Percentiles rank a stretch among this genome's conserved stretches.
These are phyloP conservation scores for Macadamia integrifolia DNA, from an alignment of 164 flowering plant species.

Conservation along the genomic window DNA sequence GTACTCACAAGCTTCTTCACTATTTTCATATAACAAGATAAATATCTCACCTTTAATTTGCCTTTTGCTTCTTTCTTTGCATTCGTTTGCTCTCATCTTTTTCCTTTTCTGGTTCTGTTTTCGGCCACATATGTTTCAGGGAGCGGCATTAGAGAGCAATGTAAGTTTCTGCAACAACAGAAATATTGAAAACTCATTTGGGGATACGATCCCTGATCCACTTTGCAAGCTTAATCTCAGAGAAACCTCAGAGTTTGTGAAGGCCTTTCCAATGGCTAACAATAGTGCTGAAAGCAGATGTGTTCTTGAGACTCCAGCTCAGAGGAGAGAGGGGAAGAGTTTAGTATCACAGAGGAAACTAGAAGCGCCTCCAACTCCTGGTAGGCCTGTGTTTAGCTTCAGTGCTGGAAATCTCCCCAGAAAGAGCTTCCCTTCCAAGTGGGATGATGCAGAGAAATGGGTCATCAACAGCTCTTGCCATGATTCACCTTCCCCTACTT, in stretches of 20 bases:
- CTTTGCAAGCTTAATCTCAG: slow-evolving; percentile 80
- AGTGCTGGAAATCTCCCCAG: slow-evolving; percentile 46
- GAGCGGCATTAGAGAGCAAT: slow-evolving; percentile 34
- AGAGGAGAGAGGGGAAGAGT: slow-evolving; percentile 46
- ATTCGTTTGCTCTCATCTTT: slow-evolving; percentile 1
- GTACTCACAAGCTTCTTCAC: slow-evolving; percentile 33
- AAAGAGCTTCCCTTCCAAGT: slow-evolving; percentile 78
- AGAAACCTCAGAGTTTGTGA: slow-evolving; percentile 83
- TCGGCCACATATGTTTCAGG: slow-evolving; percentile 22
- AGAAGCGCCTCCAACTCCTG: slow-evolving; percentile 83
- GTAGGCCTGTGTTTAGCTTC: slow-evolving; percentile 79
- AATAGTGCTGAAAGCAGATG: slow-evolving; percentile 18
- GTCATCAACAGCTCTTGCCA: slow-evolving; percentile 54
- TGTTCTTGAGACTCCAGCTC: slow-evolving; percentile 34
- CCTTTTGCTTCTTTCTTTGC: slow-evolving; percentile 1
- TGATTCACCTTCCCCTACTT: slow-evolving; percentile 63
- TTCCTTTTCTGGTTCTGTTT: neutral
- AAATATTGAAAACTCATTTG: slow-evolving; percentile 52
- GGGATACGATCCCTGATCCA: slow-evolving; percentile 55
- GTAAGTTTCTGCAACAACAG: slow-evolving; percentile 26
- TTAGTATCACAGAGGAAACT: slow-evolving; percentile 36
- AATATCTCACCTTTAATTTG: neutral
- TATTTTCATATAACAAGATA: slow-evolving; percentile 36
- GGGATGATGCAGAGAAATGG: slow-evolving; percentile 99
- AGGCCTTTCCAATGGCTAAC: slow-evolving; percentile 51